Base-by-base conservation (phyloP, 805 yeast species). In the Candida boidinii region DNA sequence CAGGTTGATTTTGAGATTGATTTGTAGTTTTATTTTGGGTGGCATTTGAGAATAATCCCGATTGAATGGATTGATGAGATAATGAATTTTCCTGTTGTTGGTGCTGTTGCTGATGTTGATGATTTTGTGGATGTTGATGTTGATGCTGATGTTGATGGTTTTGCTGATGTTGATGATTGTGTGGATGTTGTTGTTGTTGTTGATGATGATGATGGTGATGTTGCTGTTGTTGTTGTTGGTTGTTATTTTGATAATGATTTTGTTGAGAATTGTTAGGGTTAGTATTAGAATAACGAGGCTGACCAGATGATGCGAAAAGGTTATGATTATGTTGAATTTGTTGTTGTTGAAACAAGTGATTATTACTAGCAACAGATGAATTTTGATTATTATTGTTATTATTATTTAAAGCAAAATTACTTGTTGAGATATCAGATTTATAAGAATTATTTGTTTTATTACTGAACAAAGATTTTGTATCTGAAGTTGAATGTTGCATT, bases 381-480 rank as follows among this genome's bases (percentile, higher is more conserved):
- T n/a, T n/a, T n/a, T n/a, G n/a, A n/a, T n/a, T n/a, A n/a, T n/a
- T n/a, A n/a, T n/a, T n/a, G n/a, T n/a, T n/a, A n/a, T n/a, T n/a
- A n/a, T n/a, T n/a, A n/a, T n/a, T n/a, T n/a, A n/a, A n/a, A n/a
- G n/a, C n/a, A n/a, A n/a, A n/a, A n/a, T n/a, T n/a, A n/a, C n/a
- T n/a, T n/a, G n/a, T n/a, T n/a, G n/a, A n/a, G n/a, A n/a, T n/a
- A n/a, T n/a, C n/a, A n/a, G n/a, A n/a, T n/a, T n/a, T n/a, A n/a
- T n/a, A n/a, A n/a, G n/a, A n/a, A n/a, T n/a, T n/a, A n/a, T n/a
- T n/a, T 15, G 22, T n/a, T n/a, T n/a, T n/a, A n/a, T n/a, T 30
- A 7, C 34, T 38, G 28, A 37, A 37, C 24, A 37, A 17, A 20
- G 27, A 29, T 16, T 21, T 11, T 31, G 42, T 24, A 36, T 41